Conservation (phyloP, 805 yeast species). For the Metschnikowia similis region DNA sequence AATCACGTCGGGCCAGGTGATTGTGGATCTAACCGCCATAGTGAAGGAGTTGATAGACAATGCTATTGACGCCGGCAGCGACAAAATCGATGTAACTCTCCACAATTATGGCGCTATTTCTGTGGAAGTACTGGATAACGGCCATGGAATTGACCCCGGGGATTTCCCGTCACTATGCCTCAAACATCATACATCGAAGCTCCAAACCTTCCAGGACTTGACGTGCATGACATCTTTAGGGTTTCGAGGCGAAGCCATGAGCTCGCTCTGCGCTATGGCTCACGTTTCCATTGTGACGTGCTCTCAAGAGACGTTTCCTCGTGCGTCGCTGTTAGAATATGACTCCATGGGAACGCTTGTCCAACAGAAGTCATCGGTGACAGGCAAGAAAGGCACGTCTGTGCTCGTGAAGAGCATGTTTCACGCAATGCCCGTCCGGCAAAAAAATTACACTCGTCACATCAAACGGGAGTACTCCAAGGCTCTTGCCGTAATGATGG, state of each 20-base stretch:
- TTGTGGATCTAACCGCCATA: slow-evolving; percentile 69
- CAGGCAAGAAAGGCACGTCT: slow-evolving; percentile 65
- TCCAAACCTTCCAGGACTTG: slow-evolving; percentile 53
- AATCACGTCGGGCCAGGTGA: slow-evolving; percentile 91
- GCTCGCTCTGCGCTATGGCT: slow-evolving; percentile 58
- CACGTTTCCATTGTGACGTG: slow-evolving; percentile 49
- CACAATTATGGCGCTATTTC: slow-evolving; percentile 69
- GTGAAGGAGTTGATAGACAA: slow-evolving; percentile 87
- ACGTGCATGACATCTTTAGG: slow-evolving; percentile 53
- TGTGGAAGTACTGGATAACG: slow-evolving; percentile 66
- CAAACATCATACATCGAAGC: slow-evolving; percentile 67
- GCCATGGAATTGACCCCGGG: slow-evolving; percentile 52
- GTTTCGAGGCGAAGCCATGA: slow-evolving; percentile 78
- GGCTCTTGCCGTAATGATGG: slow-evolving; percentile 58
- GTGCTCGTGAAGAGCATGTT: slow-evolving; percentile 59
- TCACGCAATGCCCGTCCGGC: slow-evolving; percentile 72
- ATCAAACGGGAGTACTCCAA: slow-evolving; percentile 68
- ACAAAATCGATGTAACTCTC: slow-evolving; percentile 63
- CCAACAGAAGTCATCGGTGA: slow-evolving; percentile 30
- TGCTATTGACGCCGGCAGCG: slow-evolving; percentile 73
- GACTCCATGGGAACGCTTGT: slow-evolving; percentile 51
- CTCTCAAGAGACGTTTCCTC: slow-evolving; percentile 44
- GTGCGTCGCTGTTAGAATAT: slow-evolving; percentile 53
- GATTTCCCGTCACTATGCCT: slow-evolving; percentile 55
- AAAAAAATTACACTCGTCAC: slow-evolving; percentile 66